phyloP scores from a whole-genome alignment of 2,329 filamentous ascomycete species.

The Tolypocladium album region DNA sequence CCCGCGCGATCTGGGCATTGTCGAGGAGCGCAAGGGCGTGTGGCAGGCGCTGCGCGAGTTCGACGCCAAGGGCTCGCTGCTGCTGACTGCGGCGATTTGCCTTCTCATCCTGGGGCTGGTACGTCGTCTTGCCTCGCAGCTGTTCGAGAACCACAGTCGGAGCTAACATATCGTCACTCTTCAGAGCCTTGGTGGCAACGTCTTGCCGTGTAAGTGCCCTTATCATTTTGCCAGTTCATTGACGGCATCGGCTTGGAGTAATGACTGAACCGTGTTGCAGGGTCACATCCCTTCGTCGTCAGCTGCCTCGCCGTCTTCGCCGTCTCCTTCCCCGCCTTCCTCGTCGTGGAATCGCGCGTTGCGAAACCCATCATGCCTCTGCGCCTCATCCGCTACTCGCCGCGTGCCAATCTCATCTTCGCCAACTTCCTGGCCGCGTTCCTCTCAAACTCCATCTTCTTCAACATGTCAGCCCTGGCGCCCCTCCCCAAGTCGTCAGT shows the following conservation, averaged over 20 bases:
- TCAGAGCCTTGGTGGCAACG: constrained; percentile 52
- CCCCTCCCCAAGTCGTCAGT: neutral
- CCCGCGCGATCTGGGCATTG: constrained; percentile 40
- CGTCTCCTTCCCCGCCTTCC: constrained; percentile 36
- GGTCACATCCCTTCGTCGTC: constrained; percentile 49
- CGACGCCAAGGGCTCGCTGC: constrained; percentile 42
- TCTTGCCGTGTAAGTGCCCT: constrained; percentile 39
- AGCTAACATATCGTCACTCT: neutral
- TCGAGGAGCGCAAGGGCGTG: constrained; percentile 30
- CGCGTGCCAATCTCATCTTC: constrained; percentile 47
- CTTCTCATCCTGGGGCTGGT: constrained; percentile 50
- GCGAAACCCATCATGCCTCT: constrained; percentile 50
- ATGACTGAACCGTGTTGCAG: constrained; percentile 12
- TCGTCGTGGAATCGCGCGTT: constrained; percentile 40
- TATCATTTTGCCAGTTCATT: neutral
- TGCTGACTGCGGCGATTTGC: constrained; percentile 41
- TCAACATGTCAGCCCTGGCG: constrained; percentile 38
- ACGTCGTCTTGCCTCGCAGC: constrained; percentile 12
- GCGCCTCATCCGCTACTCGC: constrained; percentile 34
- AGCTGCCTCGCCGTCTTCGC: constrained; percentile 36
- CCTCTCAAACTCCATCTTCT: constrained; percentile 44
- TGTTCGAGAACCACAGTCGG: neutral
- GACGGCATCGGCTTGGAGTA: neutral
- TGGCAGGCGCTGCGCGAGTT: constrained; percentile 43
- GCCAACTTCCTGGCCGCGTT: constrained; percentile 41